Base-by-base conservation (phyloP, 2,329 filamentous ascomycete genomes). In the Eurotiales sp. region DNA sequence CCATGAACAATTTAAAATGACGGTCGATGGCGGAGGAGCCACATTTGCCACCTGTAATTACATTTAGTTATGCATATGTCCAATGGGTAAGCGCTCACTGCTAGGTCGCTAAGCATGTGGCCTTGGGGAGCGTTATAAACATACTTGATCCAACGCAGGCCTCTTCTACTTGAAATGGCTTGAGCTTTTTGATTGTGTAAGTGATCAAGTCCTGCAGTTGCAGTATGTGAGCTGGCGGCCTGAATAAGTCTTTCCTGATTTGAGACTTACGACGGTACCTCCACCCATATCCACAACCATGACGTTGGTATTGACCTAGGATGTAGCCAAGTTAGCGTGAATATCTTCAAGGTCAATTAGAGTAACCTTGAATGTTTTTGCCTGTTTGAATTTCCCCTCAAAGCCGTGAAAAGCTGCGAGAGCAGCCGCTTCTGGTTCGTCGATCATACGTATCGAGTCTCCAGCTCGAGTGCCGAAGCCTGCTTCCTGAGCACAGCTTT, bases 11-110 rank as follows among this genome's bases (percentile, higher is more conserved):
- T 4, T 43, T 27, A 8, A 52, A 49, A 27, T 52, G 40, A 1
- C 50, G 37, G 40, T 52, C 50, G 5, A 52, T 52, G 3, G 50
- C 43, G n/a, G 34, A 49, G 2, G 37, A 46, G 12, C 50, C 50
- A 17, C 45, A 52, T 40, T 52, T 52, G 0, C 37, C 50, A 19
- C 50, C 50, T 52, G 27, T 17, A 19, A 36, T 4, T 11, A 25
- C 11, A 39, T 15, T 19, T 19, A 36, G 32, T 19, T 8, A 17
- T 36, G 10, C 6, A 17, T 15, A 19, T 36, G 32, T 4, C n/a
- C n/a, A n/a, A 36, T 14, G 15, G 17, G 32, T 8, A 36, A 2
- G 6, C 14, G 12, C 12, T 15, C 4, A n/a, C n/a, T n/a, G n/a
- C n/a, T n/a, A n/a, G 32, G 5, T 27, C 10, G 25, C 5, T 10